phyloP scores from a whole-genome alignment of 1,284 basidiomycete genomes.

The Ceratobasidium sp. region DNA sequence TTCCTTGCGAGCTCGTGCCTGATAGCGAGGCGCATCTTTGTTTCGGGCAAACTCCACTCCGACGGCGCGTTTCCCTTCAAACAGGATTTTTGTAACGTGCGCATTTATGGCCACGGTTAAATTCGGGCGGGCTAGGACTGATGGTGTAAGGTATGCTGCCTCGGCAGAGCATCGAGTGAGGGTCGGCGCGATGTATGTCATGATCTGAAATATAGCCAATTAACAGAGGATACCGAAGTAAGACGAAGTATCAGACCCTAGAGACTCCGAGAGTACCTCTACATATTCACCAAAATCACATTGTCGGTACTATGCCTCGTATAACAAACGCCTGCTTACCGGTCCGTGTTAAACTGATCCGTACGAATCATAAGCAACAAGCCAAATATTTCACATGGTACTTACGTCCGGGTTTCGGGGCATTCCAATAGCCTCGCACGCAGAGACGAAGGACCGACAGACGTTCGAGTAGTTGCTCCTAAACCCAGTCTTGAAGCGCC shows the following conservation, averaged over 20 bases:
- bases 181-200: constrained; percentile 30
- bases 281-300: neutral
- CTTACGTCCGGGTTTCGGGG: constrained; percentile 37
- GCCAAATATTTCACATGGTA: neutral
- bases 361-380: neutral
- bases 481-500: constrained; percentile 26
- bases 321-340: neutral
- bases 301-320: neutral
- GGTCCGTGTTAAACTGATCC: constrained; percentile 64
- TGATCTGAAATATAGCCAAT: neutral
- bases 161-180: constrained; percentile 61
- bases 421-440: constrained; percentile 32
- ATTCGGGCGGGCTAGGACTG: constrained; percentile 74
- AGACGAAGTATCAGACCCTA: constrained; percentile 61
- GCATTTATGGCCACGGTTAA: constrained; percentile 70
- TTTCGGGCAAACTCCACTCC: constrained; percentile 70
- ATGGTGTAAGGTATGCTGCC: constrained; percentile 72
- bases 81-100: constrained; percentile 67
- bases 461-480: constrained; percentile 8
- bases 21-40: constrained; percentile 59
- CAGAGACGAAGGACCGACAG: constrained; percentile 21
- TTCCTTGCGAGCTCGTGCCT: constrained; percentile 68
- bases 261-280: constrained; percentile 67
- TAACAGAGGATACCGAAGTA: neutral
- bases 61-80: constrained; percentile 62